phyloP scores from a whole-genome alignment of 2,329 filamentous ascomycete genomes.

The Fusarium subglutinans region DNA sequence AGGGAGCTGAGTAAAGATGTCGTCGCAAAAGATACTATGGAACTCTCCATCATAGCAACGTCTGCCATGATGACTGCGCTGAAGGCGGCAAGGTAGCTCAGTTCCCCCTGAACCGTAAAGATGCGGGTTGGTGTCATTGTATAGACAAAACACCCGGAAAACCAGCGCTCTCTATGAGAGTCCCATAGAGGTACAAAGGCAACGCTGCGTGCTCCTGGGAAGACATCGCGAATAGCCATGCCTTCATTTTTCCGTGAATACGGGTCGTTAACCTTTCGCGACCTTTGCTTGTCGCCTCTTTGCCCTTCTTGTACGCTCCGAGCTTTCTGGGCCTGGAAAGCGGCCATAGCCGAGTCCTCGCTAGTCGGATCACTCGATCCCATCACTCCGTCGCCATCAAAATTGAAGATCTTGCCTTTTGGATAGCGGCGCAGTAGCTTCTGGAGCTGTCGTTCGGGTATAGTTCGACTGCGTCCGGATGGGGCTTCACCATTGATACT shows the following conservation, averaged over 20 bases:
- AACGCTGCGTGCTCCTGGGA: slow-evolving; percentile 57
- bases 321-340: not conserved
- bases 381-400: slow-evolving; percentile 50
- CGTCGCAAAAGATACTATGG: slow-evolving; percentile 57
- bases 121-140: slow-evolving; percentile 54
- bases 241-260: slow-evolving; percentile 33
- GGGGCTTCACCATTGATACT: slow-evolving; percentile 45
- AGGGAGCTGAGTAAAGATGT: slow-evolving; percentile 68
- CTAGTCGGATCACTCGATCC: slow-evolving; percentile 45
- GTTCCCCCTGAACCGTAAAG: slow-evolving; percentile 58
- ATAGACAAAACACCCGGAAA: slow-evolving; percentile 60
- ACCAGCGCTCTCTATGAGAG: slow-evolving; percentile 56
- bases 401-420: slow-evolving; percentile 57
- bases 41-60: slow-evolving; percentile 54
- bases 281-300: not conserved
- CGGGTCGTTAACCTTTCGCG: not conserved
- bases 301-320: not conserved
- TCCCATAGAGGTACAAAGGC: slow-evolving; percentile 61
- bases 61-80: slow-evolving; percentile 66
- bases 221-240: slow-evolving; percentile 44
- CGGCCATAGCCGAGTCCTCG: slow-evolving; percentile 30
- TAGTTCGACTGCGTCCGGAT: not conserved
- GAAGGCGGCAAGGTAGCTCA: slow-evolving; percentile 62
- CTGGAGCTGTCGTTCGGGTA: slow-evolving; percentile 15
- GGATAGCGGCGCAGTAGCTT: slow-evolving; percentile 51